phyloP scores from a whole-genome alignment of 768 basidiomycete species.

The Coprinopsis sp. region DNA sequence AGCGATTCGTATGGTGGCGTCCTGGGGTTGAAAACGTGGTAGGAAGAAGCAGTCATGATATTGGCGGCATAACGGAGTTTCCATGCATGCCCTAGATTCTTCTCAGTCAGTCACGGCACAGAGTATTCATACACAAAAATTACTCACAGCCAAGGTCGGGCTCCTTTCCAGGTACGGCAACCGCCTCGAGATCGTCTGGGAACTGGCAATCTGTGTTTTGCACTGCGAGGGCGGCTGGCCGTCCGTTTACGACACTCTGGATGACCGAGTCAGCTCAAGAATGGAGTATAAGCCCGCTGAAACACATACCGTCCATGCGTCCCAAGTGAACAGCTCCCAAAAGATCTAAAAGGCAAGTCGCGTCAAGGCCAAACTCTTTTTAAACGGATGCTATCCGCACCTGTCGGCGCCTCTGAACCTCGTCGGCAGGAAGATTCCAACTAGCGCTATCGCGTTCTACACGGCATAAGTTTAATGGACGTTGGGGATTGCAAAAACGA shows the following conservation, averaged over 20 bases:
- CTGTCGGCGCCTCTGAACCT: constrained; percentile 42
- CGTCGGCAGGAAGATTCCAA: constrained; percentile 42
- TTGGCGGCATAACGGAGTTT: constrained; percentile 41
- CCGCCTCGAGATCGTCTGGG: constrained; percentile 39
- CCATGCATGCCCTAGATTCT: constrained; percentile 36
- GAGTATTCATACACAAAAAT: background rate
- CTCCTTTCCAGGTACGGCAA: constrained; percentile 27
- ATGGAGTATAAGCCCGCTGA: background rate
- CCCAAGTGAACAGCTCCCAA: constrained; percentile 50
- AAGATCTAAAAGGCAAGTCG: constrained; percentile 31
- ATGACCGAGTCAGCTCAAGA: constrained; percentile 1
- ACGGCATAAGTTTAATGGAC: no score
- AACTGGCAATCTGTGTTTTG: constrained; percentile 48
- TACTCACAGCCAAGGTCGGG: constrained; percentile 41
- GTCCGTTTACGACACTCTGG: constrained; percentile 46
- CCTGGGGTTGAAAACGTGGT: constrained; percentile 37
- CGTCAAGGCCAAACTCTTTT: background rate
- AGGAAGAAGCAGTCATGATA: constrained; percentile 40
- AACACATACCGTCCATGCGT: constrained; percentile 42
- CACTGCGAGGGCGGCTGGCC: constrained; percentile 43
- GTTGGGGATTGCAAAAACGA: background rate
- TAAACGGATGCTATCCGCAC: constrained; percentile 10
- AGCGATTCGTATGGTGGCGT: constrained; percentile 38
- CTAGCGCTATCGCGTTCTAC: constrained; percentile 47
- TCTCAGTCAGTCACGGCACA: background rate